Conservation (phyloP, 2,329 filamentous ascomycete species). For the Neopestalotiopsis sp. region DNA sequence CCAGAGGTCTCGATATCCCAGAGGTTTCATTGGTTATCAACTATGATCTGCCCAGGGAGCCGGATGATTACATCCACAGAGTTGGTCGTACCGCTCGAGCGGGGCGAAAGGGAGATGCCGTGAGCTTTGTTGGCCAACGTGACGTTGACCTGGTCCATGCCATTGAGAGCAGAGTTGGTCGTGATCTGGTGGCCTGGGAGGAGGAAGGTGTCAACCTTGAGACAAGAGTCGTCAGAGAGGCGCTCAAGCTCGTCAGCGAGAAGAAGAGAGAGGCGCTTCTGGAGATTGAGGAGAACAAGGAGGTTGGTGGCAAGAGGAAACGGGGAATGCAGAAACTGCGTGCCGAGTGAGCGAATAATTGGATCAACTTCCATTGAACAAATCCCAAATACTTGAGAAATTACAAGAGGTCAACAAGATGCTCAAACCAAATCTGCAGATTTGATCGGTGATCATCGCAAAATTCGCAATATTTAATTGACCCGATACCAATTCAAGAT, state of each 20-base stretch:
- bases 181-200: constrained; percentile 80
- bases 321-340: constrained; percentile 63
- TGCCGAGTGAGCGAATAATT: constrained; percentile 24
- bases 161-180: constrained; percentile 83
- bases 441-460: too few species aligned
- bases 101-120: constrained; percentile 78
- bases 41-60: constrained; percentile 94
- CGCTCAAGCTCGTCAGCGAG: constrained; percentile 88
- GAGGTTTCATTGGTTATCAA: constrained; percentile 91
- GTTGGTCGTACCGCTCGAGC: constrained; percentile 95
- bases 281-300: constrained; percentile 89
- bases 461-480: too few species aligned
- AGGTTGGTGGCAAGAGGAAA: constrained; percentile 86
- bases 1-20: constrained; percentile 93
- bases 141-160: constrained; percentile 90
- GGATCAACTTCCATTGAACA: not conserved
- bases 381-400: not conserved
- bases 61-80: constrained; percentile 96
- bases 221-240: constrained; percentile 81
- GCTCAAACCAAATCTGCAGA: too few species aligned
- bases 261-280: constrained; percentile 92
- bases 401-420: too few species aligned
- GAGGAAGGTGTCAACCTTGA: constrained; percentile 97
- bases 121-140: constrained; percentile 90
- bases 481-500: too few species aligned